Evolutionary conservation across 1,284 basidiomycete genomes (phyloP).

Genomic region (Moesziomyces antarcticus): DNA sequence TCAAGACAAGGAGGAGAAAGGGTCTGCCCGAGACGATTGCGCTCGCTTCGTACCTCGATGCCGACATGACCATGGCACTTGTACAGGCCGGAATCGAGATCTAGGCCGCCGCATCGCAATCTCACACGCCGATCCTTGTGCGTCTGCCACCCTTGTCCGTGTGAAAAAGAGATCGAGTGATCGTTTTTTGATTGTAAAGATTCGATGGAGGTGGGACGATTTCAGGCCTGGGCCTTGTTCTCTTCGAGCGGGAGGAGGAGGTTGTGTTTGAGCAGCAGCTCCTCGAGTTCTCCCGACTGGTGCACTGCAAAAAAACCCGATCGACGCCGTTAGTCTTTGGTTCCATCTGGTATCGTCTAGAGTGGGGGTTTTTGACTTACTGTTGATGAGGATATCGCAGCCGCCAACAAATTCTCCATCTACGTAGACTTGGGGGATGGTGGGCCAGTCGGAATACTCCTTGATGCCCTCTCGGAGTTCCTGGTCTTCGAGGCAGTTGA

Average conservation of each 20-base stretch:
- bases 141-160: too few relatives aligned
- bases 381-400: constrained; percentile 91
- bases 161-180: neutral
- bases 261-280: constrained; percentile 73
- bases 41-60: constrained; percentile 61
- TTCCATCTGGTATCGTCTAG: too few relatives aligned
- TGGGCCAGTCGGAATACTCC: constrained; percentile 96
- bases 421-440: constrained; percentile 94
- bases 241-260: constrained; percentile 43
- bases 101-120: neutral
- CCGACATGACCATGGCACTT: constrained; percentile 63
- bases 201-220: neutral
- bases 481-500: constrained; percentile 87
- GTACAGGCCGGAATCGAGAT: constrained; percentile 62
- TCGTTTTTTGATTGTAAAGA: neutral
- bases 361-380: constrained; percentile 73
- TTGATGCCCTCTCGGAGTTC: constrained; percentile 88
- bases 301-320: constrained; percentile 77
- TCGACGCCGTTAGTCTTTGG: too few relatives aligned
- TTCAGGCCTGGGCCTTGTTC: constrained; percentile 9
- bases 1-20: constrained; percentile 96
- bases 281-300: constrained; percentile 91
- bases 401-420: constrained; percentile 96
- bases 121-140: too few relatives aligned
- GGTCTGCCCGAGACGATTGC: constrained; percentile 55